phyloP scores from a whole-genome alignment of 2,329 filamentous ascomycete genomes.

The Fulvia fulva region DNA sequence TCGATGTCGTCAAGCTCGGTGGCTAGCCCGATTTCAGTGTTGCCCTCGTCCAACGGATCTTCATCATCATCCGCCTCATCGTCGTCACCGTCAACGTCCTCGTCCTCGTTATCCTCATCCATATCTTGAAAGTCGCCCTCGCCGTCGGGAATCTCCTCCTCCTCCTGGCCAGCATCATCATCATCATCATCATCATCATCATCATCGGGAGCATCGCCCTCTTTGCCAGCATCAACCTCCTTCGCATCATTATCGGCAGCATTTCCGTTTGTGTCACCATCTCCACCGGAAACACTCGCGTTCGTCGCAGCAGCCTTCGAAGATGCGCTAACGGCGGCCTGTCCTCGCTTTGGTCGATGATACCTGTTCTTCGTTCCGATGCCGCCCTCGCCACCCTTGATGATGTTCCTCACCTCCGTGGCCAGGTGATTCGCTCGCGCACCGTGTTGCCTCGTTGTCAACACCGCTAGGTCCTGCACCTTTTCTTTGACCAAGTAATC shows the following conservation, averaged over 20 bases:
- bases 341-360: background rate
- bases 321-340: background rate
- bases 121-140: constrained; percentile 4
- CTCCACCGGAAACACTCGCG: background rate
- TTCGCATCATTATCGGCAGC: background rate
- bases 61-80: constrained; percentile 7
- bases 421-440: background rate
- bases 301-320: background rate
- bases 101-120: constrained; percentile 11
- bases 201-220: background rate
- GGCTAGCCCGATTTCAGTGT: constrained; percentile 1
- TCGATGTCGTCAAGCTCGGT: background rate
- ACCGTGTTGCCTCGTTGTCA: constrained; percentile 1
- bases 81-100: constrained; percentile 9
- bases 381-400: constrained; percentile 4
- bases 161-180: background rate
- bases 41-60: background rate
- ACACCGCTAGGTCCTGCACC: background rate
- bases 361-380: background rate
- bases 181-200: background rate
- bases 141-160: constrained; percentile 9
- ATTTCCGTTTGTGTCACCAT: background rate
- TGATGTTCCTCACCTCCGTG: constrained; percentile 6
- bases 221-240: constrained; percentile 1
- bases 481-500: constrained; percentile 19